Base-by-base conservation (phyloP, 2,329 filamentous ascomycete genomes). In the Aspergillus ochraceus region DNA sequence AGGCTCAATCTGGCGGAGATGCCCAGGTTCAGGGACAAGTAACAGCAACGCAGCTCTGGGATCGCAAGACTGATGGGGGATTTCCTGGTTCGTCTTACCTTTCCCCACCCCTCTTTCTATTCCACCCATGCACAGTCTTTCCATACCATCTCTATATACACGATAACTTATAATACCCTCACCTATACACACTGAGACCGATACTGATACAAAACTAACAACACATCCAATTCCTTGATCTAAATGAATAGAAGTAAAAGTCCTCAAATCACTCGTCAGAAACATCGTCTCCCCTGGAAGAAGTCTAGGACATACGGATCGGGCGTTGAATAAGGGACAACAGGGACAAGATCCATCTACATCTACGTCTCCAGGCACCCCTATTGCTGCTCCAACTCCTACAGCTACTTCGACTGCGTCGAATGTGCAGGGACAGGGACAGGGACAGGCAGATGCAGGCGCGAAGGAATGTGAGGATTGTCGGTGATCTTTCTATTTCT, bases 191-290 rank as follows among this genome's bases (percentile, higher is more conserved):
- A n/a, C n/a, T n/a, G n/a, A n/a, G n/a, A n/a, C n/a, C n/a, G n/a
- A n/a, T n/a, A 39, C 46, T 9, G 6, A 29, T 9, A 29, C 26
- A 29, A 29, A 29, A 29, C 26, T 26, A 29, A 29, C 26, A 29
- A 29, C 26, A 6, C 26, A 26, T 26, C 4, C 26, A 26, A 26
- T 26, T 26, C 26, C 24, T 5, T n/a, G n/a, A n/a, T n/a, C n/a
- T n/a, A n/a, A n/a, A n/a, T n/a, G n/a, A n/a, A 42, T 59, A 78
- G 92, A 97, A 79, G 92, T 91, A 2, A 97, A 97, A 77, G 88
- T 94, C 66, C 83, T 97, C 49, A 97, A 98, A 79, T 87, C 92
- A 60, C 83, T 88, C 17, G 86, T 97, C 5, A 82, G 94, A 59
- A 91, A 97, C 77, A 83, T 91, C 54, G 88, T 97, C 67, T 88